Conservation (phyloP, 1,139 yeast genomes). For the Candida tetrigidarum region DNA sequence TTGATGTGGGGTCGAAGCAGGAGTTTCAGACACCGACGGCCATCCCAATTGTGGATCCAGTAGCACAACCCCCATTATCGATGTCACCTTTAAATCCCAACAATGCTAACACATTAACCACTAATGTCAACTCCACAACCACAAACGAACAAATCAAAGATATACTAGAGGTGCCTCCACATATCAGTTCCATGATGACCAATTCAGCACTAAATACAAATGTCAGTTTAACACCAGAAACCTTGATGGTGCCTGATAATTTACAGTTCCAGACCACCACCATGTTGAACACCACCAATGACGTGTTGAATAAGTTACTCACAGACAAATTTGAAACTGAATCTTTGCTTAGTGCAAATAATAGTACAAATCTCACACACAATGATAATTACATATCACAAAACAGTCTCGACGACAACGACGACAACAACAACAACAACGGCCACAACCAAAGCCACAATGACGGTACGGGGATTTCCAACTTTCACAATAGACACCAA, state of each 20-base stretch:
- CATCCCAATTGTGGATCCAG: not conserved
- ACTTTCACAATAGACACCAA: slow-evolving; percentile 7
- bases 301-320: slow-evolving; percentile 36
- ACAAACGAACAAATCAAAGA: slow-evolving; percentile 9
- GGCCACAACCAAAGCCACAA: not conserved
- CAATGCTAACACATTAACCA: not conserved
- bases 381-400: not conserved
- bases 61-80: not conserved
- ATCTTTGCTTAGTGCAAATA: slow-evolving; percentile 5
- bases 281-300: slow-evolving; percentile 44
- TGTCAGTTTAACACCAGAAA: slow-evolving; percentile 6
- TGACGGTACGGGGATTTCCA: not conserved
- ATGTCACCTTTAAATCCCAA: slow-evolving; percentile 1
- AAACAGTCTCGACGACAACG: no score
- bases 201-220: not conserved
- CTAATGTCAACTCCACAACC: not conserved
- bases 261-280: slow-evolving; percentile 18
- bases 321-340: slow-evolving; percentile 17
- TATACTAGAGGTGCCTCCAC: slow-evolving; percentile 10
- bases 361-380: slow-evolving; percentile 5
- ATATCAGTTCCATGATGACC: slow-evolving; percentile 7
- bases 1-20: not conserved
- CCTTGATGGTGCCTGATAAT: slow-evolving; percentile 9
- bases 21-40: slow-evolving; percentile 1
- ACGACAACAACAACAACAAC: no score